Base-by-base conservation (phyloP, 2,329 filamentous ascomycete genomes). In the Orbilia brochopaga region DNA sequence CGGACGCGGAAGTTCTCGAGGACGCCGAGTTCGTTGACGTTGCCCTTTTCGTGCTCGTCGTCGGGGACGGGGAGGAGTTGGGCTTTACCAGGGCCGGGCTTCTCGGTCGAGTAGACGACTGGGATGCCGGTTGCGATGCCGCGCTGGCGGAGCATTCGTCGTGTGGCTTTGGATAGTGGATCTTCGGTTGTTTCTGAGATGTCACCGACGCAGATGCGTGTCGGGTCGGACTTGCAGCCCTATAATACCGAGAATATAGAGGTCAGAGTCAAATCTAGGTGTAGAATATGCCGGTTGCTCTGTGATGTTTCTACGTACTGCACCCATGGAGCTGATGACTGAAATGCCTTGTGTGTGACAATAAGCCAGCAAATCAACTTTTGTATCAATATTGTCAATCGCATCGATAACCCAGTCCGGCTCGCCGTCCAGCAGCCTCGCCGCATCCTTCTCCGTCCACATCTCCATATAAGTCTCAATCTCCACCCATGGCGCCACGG, bases 301-400 rank as follows among this genome's bases (percentile, higher is more conserved):
- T n/a, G n/a, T 3, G 15, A 13, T 4, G 46, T 3, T 15, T 17
- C 3, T 23, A 69, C 58, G 32, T 58, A 69, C 65, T 0, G 94
- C 94, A 0, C 94, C 94, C 92, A 97, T 97, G 32, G 91, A 90
- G 15, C 91, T 94, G 73, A 99, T 92, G 27, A 99, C 91, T 0
- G 87, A 88, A 24, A 97, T 82, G 1, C 84, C 83, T 78, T 91
- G 85, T 72, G 87, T 85, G 78, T 92, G 84, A 80, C 94, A 99
- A 81, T 95, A 96, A 77, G 91, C 88, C 44, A 99, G 83, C 61
- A 99, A 82, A 17, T 88, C 89, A 1, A 99, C 93, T 81, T 99
- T 99, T 60, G 91, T 96, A 57, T 96, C 91, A 74, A 99, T 97
- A 78, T 99, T 97, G 80, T 99, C 94, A 75, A 99, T 99, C 21